phyloP scores from a whole-genome alignment of 2,329 filamentous ascomycete species.

The Sarocladiaceae sp. region DNA sequence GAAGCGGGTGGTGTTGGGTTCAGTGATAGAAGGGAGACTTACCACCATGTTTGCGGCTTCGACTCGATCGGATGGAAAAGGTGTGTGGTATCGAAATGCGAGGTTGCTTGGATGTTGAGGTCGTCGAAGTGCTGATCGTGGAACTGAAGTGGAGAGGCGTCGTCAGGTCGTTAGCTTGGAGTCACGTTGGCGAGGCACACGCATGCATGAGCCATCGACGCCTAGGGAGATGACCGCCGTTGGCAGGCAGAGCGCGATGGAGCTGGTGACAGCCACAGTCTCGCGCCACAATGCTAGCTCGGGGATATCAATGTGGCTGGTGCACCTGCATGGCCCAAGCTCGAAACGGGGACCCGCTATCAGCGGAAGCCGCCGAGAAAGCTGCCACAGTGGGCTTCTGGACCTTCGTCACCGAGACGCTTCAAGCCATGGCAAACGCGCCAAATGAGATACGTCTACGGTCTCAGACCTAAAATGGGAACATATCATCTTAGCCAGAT shows the following conservation, averaged over 20 bases:
- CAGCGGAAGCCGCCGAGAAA: conserved; percentile 5
- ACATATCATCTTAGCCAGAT: background rate
- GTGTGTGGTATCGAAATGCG: background rate
- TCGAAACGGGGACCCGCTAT: background rate
- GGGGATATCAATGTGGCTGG: background rate
- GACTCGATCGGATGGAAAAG: background rate
- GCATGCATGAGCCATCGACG: no score
- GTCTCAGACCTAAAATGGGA: background rate
- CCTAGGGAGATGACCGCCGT: background rate
- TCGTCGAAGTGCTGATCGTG: background rate
- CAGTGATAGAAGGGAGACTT: conserved; percentile 9
- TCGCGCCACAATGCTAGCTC: background rate
- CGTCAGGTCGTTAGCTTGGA: background rate
- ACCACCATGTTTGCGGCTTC: conserved; percentile 13
- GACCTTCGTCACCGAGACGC: background rate
- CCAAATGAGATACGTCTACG: background rate
- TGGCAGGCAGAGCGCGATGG: background rate
- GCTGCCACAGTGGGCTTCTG: background rate
- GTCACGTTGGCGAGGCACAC: conserved; percentile 1
- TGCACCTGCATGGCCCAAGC: conserved; percentile 1
- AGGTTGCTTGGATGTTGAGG: background rate
- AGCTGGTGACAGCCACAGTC: background rate
- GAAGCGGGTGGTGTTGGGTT: background rate
- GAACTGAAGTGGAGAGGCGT: background rate
- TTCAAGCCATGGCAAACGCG: no score